These are phyloP conservation scores for Kappamyces sp. DNA, from an alignment of 192 early-diverging fungal species.

Conservation along the genomic window DNA sequence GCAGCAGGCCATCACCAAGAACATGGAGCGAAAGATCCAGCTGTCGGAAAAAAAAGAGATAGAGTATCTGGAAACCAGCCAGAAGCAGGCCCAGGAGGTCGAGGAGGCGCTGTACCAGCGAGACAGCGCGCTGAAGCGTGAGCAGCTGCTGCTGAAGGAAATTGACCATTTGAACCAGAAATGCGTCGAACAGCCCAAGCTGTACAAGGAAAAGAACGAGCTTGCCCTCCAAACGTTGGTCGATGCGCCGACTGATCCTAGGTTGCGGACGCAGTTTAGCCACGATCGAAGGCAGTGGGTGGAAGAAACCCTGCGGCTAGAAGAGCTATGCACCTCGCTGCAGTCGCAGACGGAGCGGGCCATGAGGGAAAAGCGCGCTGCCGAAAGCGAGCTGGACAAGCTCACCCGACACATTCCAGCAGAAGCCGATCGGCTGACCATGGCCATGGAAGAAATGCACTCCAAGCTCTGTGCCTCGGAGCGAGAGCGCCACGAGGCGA, in stretches of 20 bases:
- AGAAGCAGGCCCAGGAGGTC: constrained; percentile 16
- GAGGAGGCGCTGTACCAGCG: constrained; percentile 37
- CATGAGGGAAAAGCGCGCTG: constrained; percentile 45
- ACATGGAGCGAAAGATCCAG: constrained; percentile 14
- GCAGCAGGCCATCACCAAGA: constrained; percentile 8
- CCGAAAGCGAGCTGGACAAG: constrained; percentile 45
- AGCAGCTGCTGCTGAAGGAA: constrained; percentile 27
- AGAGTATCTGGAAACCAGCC: background rate
- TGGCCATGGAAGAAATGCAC: constrained; percentile 40
- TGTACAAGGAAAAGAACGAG: constrained; percentile 27
- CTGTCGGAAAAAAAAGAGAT: constrained; percentile 23
- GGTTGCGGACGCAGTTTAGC: constrained; percentile 27
- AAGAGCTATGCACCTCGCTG: constrained; percentile 15
- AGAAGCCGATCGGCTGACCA: constrained; percentile 37
- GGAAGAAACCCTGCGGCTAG: constrained; percentile 34
- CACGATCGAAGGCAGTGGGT: constrained; percentile 23
- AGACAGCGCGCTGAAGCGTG: constrained; percentile 33
- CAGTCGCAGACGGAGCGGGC: constrained; percentile 36
- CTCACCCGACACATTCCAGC: constrained; percentile 35
- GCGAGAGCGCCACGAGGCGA: constrained; percentile 27
- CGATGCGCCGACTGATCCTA: constrained; percentile 5
- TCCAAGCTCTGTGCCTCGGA: constrained; percentile 24
- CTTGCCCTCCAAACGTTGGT: constrained; percentile 20
- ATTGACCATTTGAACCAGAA: constrained; percentile 29
- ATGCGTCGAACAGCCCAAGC: constrained; percentile 26